A percentile compares a stretch with the other conserved stretches of the same genome.
phyloP scores from a whole-genome alignment of 768 basidiomycete species.

The Amanita pallidorosea region DNA sequence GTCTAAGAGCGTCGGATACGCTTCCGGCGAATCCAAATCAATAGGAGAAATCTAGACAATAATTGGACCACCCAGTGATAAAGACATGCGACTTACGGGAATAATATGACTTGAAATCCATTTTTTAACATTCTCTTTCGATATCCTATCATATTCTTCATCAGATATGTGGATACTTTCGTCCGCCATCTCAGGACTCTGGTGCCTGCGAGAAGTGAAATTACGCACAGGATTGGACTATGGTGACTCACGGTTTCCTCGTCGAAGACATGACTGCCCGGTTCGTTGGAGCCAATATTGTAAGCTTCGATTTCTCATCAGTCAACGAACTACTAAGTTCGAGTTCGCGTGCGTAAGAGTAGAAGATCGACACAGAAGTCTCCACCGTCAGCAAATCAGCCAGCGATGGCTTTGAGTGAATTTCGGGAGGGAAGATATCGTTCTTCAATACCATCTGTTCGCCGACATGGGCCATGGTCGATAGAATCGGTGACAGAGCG shows the following conservation, averaged over 20 bases:
- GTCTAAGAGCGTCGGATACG: constrained; percentile 47
- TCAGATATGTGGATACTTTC: constrained; percentile 51
- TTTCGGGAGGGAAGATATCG: constrained; percentile 23
- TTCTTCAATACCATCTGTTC: constrained; percentile 1
- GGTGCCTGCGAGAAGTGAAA: constrained; percentile 36
- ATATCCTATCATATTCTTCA: constrained; percentile 48
- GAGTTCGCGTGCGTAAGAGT: constrained; percentile 69
- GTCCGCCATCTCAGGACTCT: constrained; percentile 32
- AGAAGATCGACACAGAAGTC: constrained; percentile 68
- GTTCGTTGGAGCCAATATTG: constrained; percentile 78
- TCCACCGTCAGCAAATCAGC: constrained; percentile 76
- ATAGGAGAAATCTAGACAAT: constrained; percentile 34
- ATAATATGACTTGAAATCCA: constrained; percentile 84
- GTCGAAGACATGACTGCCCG: constrained; percentile 76
- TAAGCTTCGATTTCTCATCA: constrained; percentile 26
- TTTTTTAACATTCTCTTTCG: constrained; percentile 58
- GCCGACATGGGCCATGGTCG: neutral
- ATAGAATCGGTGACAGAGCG: neutral
- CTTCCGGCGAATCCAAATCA: constrained; percentile 26
- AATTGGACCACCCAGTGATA: neutral
- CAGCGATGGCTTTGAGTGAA: constrained; percentile 41
- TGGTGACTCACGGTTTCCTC: constrained; percentile 63
- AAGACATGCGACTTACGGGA: constrained; percentile 37
- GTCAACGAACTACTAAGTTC: constrained; percentile 44
- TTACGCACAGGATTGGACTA: neutral